These are phyloP conservation scores for Gaeumannomyces sp. DNA, from an alignment of 2,329 filamentous ascomycete species.

Conservation along the genomic window DNA sequence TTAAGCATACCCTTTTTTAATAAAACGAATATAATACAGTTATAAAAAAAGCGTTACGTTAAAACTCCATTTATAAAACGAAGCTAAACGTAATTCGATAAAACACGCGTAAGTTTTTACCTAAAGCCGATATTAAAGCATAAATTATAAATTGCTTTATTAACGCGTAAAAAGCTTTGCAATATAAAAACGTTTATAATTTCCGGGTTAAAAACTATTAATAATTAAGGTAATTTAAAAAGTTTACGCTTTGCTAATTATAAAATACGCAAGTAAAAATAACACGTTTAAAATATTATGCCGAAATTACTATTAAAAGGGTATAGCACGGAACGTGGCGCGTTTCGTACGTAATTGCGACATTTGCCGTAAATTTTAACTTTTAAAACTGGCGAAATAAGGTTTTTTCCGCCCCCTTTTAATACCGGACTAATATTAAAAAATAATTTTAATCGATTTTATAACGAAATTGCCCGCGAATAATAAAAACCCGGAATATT, in stretches of 20 bases:
- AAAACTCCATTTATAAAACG: background rate
- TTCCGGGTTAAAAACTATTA: background rate
- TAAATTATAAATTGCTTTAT: too few relatives aligned
- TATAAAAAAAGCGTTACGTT: background rate
- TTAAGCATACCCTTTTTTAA: background rate
- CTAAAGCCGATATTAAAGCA: too few relatives aligned
- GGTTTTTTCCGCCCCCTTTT: background rate
- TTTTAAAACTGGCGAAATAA: background rate
- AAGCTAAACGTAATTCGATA: too few relatives aligned
- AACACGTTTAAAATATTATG: background rate
- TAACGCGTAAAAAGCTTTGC: background rate
- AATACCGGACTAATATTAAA: too few relatives aligned
- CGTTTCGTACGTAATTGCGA: too few relatives aligned
- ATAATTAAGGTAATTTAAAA: background rate
- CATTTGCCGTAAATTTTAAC: background rate
- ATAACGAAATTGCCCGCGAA: too few relatives aligned
- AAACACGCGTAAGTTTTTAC: too few relatives aligned
- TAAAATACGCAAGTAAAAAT: background rate
- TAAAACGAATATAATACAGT: background rate
- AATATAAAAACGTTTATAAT: conserved; percentile 5
- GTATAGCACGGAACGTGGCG: too few relatives aligned
- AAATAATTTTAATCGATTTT: too few relatives aligned
- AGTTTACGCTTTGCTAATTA: background rate
- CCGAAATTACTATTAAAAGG: too few relatives aligned
- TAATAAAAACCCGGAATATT: too few relatives aligned